Evolutionary conservation across 805 yeast species (phyloP), one percentile per base, ranked within the genome.

Genomic region (Starmerella scarabaei): DNA sequence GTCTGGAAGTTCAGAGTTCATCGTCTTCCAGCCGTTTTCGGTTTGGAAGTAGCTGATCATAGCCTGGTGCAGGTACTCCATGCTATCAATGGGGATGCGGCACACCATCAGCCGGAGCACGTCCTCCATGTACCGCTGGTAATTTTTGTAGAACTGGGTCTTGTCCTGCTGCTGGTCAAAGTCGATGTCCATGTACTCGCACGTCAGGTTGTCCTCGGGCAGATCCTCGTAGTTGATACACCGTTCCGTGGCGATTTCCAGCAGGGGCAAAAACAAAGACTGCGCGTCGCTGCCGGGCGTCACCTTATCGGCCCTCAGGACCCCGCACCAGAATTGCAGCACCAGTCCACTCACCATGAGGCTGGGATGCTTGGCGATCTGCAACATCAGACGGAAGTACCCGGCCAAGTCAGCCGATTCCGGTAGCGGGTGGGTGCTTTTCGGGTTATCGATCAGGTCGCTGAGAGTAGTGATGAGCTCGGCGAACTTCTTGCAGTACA

Each of bases 291-390:
- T 50, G 21, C 47, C 51, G 15, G 54, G 43, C 26, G 53, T 48
- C 18, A 80, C 65, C 44, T 77, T 82, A 50, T 85, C 94, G 42
- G 77, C 73, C 52, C 99, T 70, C 37, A 93, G 63, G 49, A 88
- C 74, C 2, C 88, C 73, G 45, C 93, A 84, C 98, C 98, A 93
- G 64, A 91, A 80, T 56, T 85, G 94, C 38, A 91, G 62, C 0
- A 95, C 81, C 15, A 91, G 67, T 0, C 95, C 94, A 37, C 94
- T 79, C 3, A 88, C 77, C n/a, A 88, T 78, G 41, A 91, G 67
- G 52, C 94, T 81, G 20, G 83, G 80, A 54, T 84, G 91, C 52
- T 68, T 71, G 0, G 94, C 81, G 1, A 95, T 83, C 34, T 76
- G 71, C 33, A 91, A 64, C 5, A 91, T 84, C 18, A 91, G 68